phyloP scores from a whole-genome alignment of 2,329 filamentous ascomycete species.

The Xylaria polymorpha region DNA sequence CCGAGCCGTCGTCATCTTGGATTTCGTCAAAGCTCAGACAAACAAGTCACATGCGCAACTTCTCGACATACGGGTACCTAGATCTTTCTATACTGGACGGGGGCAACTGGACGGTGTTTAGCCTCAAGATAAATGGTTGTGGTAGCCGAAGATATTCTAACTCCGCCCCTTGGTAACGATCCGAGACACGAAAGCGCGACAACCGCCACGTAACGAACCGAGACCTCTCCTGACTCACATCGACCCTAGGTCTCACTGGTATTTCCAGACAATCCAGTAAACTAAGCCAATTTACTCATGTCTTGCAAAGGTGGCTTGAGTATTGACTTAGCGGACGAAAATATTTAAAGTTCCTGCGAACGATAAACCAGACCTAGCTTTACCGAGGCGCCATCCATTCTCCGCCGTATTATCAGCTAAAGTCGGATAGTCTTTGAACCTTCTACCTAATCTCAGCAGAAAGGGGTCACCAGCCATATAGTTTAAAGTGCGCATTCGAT shows the following conservation, averaged over 20 bases:
- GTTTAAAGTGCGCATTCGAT: background rate
- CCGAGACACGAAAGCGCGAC: slow-evolving; percentile 8
- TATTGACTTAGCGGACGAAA: slow-evolving; percentile 6
- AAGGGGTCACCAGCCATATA: background rate
- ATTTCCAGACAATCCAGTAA: background rate
- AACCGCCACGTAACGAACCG: slow-evolving; percentile 14
- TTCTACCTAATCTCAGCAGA: background rate
- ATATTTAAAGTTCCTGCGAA: slow-evolving; percentile 11
- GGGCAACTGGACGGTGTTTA: background rate
- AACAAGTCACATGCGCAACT: slow-evolving; percentile 12
- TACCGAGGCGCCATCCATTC: background rate
- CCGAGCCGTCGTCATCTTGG: slow-evolving; percentile 12
- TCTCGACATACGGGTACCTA: background rate
- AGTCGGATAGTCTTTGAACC: background rate
- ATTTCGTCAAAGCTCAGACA: slow-evolving; percentile 19
- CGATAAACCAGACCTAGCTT: background rate
- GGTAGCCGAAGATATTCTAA: slow-evolving; percentile 1
- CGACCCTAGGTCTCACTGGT: slow-evolving; percentile 16
- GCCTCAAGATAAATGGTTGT: slow-evolving; percentile 24
- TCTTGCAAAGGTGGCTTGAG: slow-evolving; percentile 3
- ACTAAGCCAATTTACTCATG: background rate
- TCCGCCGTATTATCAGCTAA: background rate
- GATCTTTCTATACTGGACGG: background rate
- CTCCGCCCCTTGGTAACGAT: background rate
- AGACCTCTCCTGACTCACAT: slow-evolving; percentile 27